A percentile compares a stretch with the other conserved stretches of the same genome.
phyloP scores from a whole-genome alignment of 176 grass and related monocot genomes.

The Avena atlantica region DNA sequence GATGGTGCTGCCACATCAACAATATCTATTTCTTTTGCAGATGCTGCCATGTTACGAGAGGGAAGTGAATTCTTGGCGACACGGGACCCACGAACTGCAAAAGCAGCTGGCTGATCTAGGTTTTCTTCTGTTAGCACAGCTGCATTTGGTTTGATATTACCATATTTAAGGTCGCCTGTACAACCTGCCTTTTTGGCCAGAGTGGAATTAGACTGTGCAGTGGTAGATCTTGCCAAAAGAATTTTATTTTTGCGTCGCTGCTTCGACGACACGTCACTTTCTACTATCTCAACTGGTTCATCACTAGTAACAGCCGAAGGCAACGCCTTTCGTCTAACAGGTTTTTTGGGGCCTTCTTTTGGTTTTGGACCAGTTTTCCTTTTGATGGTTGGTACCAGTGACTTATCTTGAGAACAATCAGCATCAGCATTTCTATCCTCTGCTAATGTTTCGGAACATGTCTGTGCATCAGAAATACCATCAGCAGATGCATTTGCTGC shows the following conservation, averaged over 20 bases:
- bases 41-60: slow-evolving; percentile 32
- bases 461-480: slow-evolving; percentile 54
- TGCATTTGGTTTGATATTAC: slow-evolving; percentile 41
- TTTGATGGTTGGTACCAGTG: slow-evolving; percentile 36
- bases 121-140: slow-evolving; percentile 39
- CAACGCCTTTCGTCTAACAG: slow-evolving; percentile 44
- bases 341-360: slow-evolving; percentile 51
- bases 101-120: slow-evolving; percentile 40
- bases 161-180: slow-evolving; percentile 41
- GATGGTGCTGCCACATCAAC: slow-evolving; percentile 44
- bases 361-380: slow-evolving; percentile 47
- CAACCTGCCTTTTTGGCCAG: neutral
- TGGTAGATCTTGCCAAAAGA: slow-evolving; percentile 23
- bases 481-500: slow-evolving; percentile 39
- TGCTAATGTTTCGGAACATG: slow-evolving; percentile 47
- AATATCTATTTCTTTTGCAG: slow-evolving; percentile 53
- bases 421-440: slow-evolving; percentile 46
- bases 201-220: neutral
- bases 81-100: slow-evolving; percentile 32
- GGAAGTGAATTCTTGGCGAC: slow-evolving; percentile 51
- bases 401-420: slow-evolving; percentile 48
- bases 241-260: slow-evolving; percentile 31
- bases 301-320: slow-evolving; percentile 36
- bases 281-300: slow-evolving; percentile 43
- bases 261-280: slow-evolving; percentile 30